phyloP scores from a whole-genome alignment of 805 yeast genomes.

The Zygotorulaspora sp. region DNA sequence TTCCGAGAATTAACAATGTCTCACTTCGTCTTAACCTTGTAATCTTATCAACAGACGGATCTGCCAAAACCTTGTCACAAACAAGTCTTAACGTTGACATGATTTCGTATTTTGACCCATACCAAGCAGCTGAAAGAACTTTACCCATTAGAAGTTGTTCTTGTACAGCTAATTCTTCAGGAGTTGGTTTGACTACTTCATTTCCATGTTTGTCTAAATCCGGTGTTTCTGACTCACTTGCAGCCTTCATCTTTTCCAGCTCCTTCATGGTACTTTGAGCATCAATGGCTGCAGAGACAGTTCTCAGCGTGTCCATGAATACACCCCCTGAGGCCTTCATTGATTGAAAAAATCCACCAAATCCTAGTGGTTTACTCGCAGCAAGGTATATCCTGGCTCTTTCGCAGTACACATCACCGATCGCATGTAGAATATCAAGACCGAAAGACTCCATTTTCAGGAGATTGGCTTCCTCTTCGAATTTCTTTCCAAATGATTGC shows the following conservation, averaged over 20 bases:
- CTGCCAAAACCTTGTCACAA: constrained; percentile 61
- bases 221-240: constrained; percentile 38
- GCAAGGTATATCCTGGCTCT: constrained; percentile 63
- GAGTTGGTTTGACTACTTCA: constrained; percentile 53
- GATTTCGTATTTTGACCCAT: constrained; percentile 73
- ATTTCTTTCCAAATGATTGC: constrained; percentile 56
- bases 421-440: constrained; percentile 69
- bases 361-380: constrained; percentile 57
- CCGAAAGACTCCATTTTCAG: constrained; percentile 82
- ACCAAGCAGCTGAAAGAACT: constrained; percentile 81
- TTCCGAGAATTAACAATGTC: constrained; percentile 56
- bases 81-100: constrained; percentile 67
- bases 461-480: constrained; percentile 76
- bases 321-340: constrained; percentile 71
- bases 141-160: constrained; percentile 75
- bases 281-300: constrained; percentile 69
- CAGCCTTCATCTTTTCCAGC: constrained; percentile 59
- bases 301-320: constrained; percentile 64
- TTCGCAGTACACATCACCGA: constrained; percentile 64
- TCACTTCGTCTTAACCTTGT: constrained; percentile 58
- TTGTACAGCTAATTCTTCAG: constrained; percentile 62
- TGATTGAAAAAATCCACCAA: constrained; percentile 69
- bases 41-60: constrained; percentile 45
- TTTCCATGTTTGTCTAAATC: constrained; percentile 46
- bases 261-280: constrained; percentile 78